phyloP scores from a whole-genome alignment of 2,329 filamentous ascomycete genomes.

The Alternaria sp. region DNA sequence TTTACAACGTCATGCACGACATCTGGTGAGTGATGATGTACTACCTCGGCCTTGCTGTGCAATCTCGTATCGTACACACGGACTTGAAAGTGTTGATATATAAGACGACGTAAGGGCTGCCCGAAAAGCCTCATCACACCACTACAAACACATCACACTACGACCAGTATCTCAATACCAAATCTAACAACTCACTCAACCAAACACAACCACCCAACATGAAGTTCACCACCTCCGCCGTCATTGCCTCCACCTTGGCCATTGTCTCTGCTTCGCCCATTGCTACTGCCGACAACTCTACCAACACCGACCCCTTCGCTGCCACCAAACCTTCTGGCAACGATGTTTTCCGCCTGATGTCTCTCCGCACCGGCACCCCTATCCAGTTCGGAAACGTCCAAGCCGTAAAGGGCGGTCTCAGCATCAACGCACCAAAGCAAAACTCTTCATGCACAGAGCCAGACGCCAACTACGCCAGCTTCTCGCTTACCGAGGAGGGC shows the following conservation, averaged over 20 bases:
- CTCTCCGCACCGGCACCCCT: conserved; percentile 58
- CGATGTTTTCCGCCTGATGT: conserved; percentile 58
- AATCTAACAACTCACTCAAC: neutral
- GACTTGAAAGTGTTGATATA: neutral
- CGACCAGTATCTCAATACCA: neutral
- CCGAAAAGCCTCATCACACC: neutral
- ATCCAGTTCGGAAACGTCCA: conserved; percentile 59
- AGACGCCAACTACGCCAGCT: conserved; percentile 55
- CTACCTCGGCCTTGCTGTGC: neutral
- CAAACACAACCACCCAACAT: neutral
- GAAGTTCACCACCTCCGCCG: neutral
- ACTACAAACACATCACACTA: neutral
- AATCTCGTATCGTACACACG: neutral
- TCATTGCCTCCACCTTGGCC: neutral
- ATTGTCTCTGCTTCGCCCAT: neutral
- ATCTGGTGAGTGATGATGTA: neutral
- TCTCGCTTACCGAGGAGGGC: conserved; percentile 56
- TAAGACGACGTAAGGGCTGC: neutral
- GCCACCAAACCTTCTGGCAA: conserved; percentile 23
- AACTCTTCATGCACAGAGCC: conserved; percentile 57
- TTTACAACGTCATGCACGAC: neutral
- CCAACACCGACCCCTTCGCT: conserved; percentile 19
- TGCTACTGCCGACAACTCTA: neutral
- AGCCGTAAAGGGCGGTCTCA: conserved; percentile 56
- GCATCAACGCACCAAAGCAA: conserved; percentile 53